Base-by-base conservation (phyloP, 2,329 filamentous ascomycete genomes). In the Neurospora crassa region DNA sequence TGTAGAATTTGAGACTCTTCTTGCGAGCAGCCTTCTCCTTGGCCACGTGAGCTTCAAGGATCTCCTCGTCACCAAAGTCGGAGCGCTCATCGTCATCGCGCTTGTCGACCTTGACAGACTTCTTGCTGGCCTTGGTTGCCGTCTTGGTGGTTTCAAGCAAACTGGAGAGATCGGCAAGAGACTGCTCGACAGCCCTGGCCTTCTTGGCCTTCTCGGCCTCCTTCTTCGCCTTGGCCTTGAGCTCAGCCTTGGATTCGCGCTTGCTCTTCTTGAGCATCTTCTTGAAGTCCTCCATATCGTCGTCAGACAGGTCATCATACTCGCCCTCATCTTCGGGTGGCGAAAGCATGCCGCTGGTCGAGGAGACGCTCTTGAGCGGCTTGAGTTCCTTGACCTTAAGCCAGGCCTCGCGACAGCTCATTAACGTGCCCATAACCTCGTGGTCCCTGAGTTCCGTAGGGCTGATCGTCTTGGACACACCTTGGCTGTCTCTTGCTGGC, bases 1-100 rank as follows among this genome's bases (percentile, higher is more conserved):
- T 98, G 86, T 99, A 99, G 85, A 99, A 99, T 74, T 94, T 92
- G 71, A 99, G 87, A 74, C 89, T 93, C 85, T 96, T 97, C 86
- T 96, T 97, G 81, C 92, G 92, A 72, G 89, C 88, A 0, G 91
- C 92, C 82, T 99, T 99, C 77, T 97, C 93, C 59, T 92, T 92
- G 0, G 93, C 91, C 73, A 95, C 90, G 73, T 90, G 87, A 12
- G 90, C 89, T 70, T 94, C 93, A 72, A 98, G 87, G 4, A 85
- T 83, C 18, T 92, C 91, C 79, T 97, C 94, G 77, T 99, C 96
- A 76, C 95, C 96, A 79, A 99, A 95, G 83, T 99, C 96, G 2
- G 94, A 97, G 76, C 92, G 88, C 73, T 91, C 88, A 69, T 87
- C 87, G 34, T 82, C 80, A 45, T 79, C 79, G 43, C 87, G 85